Evolutionary conservation across 495 filamentous ascomycete genomes (phyloP), one percentile per base, ranked within the genome.

Genomic region (Tetracladium setigerum): DNA sequence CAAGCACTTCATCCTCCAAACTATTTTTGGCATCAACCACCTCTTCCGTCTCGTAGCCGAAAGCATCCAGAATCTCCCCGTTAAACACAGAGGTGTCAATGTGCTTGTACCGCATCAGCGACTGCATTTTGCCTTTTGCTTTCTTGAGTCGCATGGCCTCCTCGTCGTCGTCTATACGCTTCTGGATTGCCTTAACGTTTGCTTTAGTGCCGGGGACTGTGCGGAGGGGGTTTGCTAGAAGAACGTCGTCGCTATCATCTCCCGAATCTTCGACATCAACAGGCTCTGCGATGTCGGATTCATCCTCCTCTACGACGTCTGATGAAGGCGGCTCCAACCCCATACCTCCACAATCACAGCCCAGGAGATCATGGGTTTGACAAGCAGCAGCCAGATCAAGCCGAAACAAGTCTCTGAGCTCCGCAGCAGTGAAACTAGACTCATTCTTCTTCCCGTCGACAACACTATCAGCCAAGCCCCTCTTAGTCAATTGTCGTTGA

Each of bases 401-500:
- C 5, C 74, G 70, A 62, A 90, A 90, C 9, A 90, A 63, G 57
- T 89, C 83, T 41, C 73, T 70, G 35, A 90, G 62, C 55, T 90
- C 86, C 45, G 84, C 78, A 5, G 63, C 62, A 5, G 83, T 79
- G 62, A 90, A 90, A 22, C 61, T 72, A n/a, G 63, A 73, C 13
- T 70, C 69, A 35, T 66, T 73, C 33, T 70, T 68, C 60, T 83
- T 86, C 41, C 79, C 64, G 30, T 69, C 67, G 38, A 69, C 66
- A 30, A 69, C 59, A 43, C 57, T 61, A 31, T 65, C 62, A 0
- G 67, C 66, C 0, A 69, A 46, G 4, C 83, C 83, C 35, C 78
- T 67, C 64, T 91, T 91, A 30, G 81, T 84, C 2, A 87, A 67
- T 57, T 91, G 86, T n/a, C 86, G 69, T 60, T 89, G 86, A 68